Base-by-base conservation (phyloP, 2,329 filamentous ascomycete genomes). In the Xylariaceae sp. region DNA sequence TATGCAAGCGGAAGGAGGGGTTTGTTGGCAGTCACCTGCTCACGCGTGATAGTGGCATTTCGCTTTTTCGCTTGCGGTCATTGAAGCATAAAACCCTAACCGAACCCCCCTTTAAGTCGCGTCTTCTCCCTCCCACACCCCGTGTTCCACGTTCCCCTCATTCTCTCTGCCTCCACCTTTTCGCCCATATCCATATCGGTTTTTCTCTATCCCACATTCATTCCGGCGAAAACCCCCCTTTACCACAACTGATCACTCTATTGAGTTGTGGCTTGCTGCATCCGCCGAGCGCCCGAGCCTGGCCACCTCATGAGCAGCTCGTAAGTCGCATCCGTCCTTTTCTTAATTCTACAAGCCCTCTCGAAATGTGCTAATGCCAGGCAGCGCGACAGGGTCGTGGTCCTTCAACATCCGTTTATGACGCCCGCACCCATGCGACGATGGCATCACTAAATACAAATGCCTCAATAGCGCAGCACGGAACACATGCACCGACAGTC, bases 41-140 rank as follows among this genome's bases (percentile, higher is more conserved):
- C 57, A 47, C 64, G 64, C 63, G 64, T 51, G 16, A 57, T 30
- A 22, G 55, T 63, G 57, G 56, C 58, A 57, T 51, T 48, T 7
- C 16, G 22, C 49, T 13, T 47, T 45, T 32, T 9, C 34, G 21
- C 42, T 36, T 21, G 9, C 12, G 29, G 34, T 18, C n/a, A 32
- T 39, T 34, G 13, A 19, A 32, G 26, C 43, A 52, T 47, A 47
- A 52, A 52, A 52, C 49, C 34, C 42, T 52, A 40, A 29, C 36
- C 37, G 36, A 29, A 21, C n/a, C 40, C 34, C 47, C 22, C 19
- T n/a, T 58, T 52, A 54, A 46, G 58, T 59, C 62, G 62, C 62
- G 62, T 61, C 56, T 60, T 42, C 34, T 40, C 19, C 19, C 29
- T 15, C 22, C 43, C 55, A 34, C 41, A 30, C 29, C 39, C 36